phyloP scores from a whole-genome alignment of 164 flowering plant species.

The Chloranthus sessilifolius region DNA sequence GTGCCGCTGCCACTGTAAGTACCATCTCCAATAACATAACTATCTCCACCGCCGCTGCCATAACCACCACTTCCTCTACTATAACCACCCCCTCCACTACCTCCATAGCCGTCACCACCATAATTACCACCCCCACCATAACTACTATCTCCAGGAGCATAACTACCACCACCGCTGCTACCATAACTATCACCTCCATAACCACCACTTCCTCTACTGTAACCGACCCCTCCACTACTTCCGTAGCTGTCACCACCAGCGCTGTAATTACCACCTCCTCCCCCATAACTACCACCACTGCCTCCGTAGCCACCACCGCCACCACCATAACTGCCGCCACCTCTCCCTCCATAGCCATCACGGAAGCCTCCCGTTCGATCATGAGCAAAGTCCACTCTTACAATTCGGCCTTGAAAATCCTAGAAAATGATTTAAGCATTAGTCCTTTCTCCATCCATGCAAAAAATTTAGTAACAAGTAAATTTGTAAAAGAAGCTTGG shows the following conservation, averaged over 20 bases:
- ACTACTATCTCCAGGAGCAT: background rate
- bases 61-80: background rate
- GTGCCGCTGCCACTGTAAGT: background rate
- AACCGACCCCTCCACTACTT: conserved; percentile 2
- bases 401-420: conserved; percentile 74
- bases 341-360: conserved; percentile 17
- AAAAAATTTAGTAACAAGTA: too few relatives aligned
- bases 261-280: conserved; percentile 13
- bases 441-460: too few relatives aligned
- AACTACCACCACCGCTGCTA: background rate
- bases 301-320: conserved; percentile 8
- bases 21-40: background rate
- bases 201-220: conserved; percentile 3
- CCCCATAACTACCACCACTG: conserved; percentile 4
- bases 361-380: conserved; percentile 39
- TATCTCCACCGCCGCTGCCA: background rate
- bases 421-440: conserved; percentile 15
- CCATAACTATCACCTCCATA: background rate
- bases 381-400: conserved; percentile 71
- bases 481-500: too few relatives aligned
- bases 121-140: background rate
- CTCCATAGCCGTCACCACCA: background rate
- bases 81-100: conserved; percentile 6
- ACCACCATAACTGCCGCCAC: conserved; percentile 3
- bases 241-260: conserved; percentile 13